A percentile compares a stretch with the other conserved stretches of the same genome.
Evolutionary conservation across 345 rosid species (phyloP).

Genomic region (Rhodomyrtus tomentosa): DNA sequence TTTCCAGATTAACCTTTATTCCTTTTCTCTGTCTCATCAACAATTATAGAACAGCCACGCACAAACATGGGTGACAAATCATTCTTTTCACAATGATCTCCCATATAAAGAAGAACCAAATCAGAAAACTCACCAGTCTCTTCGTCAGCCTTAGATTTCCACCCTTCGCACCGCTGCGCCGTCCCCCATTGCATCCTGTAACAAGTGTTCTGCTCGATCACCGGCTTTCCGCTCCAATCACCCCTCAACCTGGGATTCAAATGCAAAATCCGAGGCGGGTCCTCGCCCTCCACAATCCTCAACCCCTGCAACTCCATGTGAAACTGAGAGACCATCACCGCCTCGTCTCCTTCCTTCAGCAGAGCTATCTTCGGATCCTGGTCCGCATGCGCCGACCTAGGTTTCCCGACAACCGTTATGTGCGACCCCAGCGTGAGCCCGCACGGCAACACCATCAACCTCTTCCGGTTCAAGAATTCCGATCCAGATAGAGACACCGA

Average conservation of each 20-base stretch:
- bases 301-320: constrained; percentile 80
- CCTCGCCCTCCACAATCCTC: constrained; percentile 86
- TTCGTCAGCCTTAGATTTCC: constrained; percentile 65
- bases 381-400: constrained; percentile 52
- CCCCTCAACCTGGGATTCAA: constrained; percentile 89
- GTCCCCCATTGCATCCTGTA: constrained; percentile 95
- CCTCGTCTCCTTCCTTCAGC: constrained; percentile 31
- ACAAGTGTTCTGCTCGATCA: constrained; percentile 92
- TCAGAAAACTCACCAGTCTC: constrained; percentile 53
- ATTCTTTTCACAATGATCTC: neutral
- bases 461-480: constrained; percentile 37
- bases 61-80: neutral
- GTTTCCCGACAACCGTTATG: constrained; percentile 77
- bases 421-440: constrained; percentile 88
- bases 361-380: constrained; percentile 40
- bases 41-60: neutral
- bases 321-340: constrained; percentile 69
- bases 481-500: constrained; percentile 50
- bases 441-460: constrained; percentile 63
- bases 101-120: neutral
- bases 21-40: neutral
- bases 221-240: constrained; percentile 79
- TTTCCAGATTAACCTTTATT: neutral
- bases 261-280: constrained; percentile 87
- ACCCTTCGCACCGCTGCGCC: constrained; percentile 75